Percentiles rank a stretch among this genome's conserved stretches.
These are phyloP conservation scores for Aureococcus anophagefferens DNA, from an alignment of 108 stramenopile genomes.

Conservation along the genomic window DNA sequence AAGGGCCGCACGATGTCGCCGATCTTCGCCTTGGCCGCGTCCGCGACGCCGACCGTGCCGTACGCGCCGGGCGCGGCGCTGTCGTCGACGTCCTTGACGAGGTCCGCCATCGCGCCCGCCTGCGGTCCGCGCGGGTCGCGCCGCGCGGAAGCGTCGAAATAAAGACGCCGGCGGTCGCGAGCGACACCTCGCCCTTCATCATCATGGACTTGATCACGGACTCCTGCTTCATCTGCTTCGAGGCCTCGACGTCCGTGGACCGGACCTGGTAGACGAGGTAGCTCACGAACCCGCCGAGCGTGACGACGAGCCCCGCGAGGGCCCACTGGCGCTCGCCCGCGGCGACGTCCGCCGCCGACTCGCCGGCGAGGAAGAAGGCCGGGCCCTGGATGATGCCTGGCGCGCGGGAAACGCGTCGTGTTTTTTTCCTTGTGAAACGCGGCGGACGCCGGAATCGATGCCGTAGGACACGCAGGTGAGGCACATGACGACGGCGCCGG, in stretches of 20 bases:
- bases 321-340: conserved; percentile 68
- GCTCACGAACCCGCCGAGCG: conserved; percentile 50
- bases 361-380: conserved; percentile 41
- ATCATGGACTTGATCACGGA: not conserved
- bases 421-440: too few species aligned
- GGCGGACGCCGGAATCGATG: too few species aligned
- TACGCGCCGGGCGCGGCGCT: conserved; percentile 12
- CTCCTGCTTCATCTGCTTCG: not conserved
- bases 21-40: too few species aligned
- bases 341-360: conserved; percentile 43
- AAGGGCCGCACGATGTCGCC: conserved; percentile 53
- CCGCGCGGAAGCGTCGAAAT: too few species aligned
- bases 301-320: conserved; percentile 48
- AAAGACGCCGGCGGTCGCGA: too few species aligned
- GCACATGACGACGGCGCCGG: conserved; percentile 65
- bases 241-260: not conserved
- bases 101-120: conserved; percentile 48
- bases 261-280: conserved; percentile 65
- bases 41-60: too few species aligned
- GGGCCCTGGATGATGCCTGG: conserved; percentile 79
- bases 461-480: conserved; percentile 73
- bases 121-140: too few species aligned
- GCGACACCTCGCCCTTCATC: conserved; percentile 8
- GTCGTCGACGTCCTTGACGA: conserved; percentile 20
- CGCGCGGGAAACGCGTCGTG: too few species aligned